Evolutionary conservation across 495 filamentous ascomycete species (phyloP).

Genomic region (Penicillium cosmopolitanum): DNA sequence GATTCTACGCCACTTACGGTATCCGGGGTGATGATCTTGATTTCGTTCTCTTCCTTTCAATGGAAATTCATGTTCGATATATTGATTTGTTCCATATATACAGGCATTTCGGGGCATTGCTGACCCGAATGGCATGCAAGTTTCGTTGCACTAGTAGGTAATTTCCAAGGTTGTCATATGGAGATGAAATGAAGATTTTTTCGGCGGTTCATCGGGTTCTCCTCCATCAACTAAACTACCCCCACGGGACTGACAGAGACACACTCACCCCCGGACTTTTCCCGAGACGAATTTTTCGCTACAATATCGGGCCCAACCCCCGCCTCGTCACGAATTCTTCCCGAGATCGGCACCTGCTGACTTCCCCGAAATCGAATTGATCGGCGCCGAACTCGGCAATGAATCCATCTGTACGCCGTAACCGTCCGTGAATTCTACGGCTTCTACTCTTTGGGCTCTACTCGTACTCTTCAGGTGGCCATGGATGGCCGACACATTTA

Average conservation of each 20-base stretch:
- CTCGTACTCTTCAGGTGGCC: background rate
- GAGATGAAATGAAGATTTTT: too few relatives aligned
- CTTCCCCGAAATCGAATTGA: background rate
- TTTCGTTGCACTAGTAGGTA: background rate
- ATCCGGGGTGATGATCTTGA: conserved; percentile 7
- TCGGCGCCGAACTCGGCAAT: background rate
- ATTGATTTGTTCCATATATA: background rate
- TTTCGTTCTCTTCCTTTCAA: background rate
- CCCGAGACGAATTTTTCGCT: background rate
- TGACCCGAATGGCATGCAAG: background rate
- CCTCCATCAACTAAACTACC: background rate
- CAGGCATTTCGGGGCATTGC: background rate
- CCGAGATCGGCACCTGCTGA: background rate
- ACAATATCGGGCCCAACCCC: background rate
- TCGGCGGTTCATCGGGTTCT: background rate
- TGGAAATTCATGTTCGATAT: background rate
- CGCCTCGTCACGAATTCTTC: background rate
- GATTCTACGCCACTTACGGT: background rate
- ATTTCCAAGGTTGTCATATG: background rate
- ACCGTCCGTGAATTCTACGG: background rate
- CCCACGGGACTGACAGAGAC: background rate
- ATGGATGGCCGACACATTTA: background rate
- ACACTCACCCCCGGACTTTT: background rate
- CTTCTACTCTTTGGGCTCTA: background rate
- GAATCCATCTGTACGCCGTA: background rate